Evolutionary conservation across 2,329 filamentous ascomycete genomes (phyloP).

Genomic region (Alternaria ethzedia): DNA sequence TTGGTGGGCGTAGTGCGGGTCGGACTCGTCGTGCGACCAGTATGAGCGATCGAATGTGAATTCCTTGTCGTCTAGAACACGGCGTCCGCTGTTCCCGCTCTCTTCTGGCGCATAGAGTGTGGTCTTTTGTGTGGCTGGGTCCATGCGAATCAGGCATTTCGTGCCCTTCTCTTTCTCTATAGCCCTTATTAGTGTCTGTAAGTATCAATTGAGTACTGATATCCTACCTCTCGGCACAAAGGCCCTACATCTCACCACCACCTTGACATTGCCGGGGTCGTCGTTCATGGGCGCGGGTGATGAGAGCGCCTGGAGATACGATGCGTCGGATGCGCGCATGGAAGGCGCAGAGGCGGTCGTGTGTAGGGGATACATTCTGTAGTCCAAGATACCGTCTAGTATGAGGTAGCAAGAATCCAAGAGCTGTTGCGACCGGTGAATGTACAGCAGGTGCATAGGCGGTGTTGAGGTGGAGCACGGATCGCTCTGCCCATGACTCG

Average conservation of each 20-base stretch:
- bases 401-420: slow-evolving; percentile 29
- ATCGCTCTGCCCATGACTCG: slow-evolving; percentile 29
- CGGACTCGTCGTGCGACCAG: slow-evolving; percentile 85
- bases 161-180: slow-evolving; percentile 81
- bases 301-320: slow-evolving; percentile 21
- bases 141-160: slow-evolving; percentile 89
- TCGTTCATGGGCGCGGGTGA: slow-evolving; percentile 41
- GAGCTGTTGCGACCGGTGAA: slow-evolving; percentile 33
- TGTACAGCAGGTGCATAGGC: slow-evolving; percentile 43
- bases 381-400: slow-evolving; percentile 35
- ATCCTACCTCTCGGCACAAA: slow-evolving; percentile 54
- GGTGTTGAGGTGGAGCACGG: slow-evolving; percentile 20
- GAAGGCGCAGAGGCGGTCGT: slow-evolving; percentile 53
- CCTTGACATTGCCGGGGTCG: slow-evolving; percentile 58
- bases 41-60: slow-evolving; percentile 99
- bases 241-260: slow-evolving; percentile 57
- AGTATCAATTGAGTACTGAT: background rate
- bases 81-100: slow-evolving; percentile 67
- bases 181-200: slow-evolving; percentile 24
- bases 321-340: slow-evolving; percentile 50
- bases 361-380: slow-evolving; percentile 40
- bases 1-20: slow-evolving; percentile 88
- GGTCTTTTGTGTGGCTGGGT: slow-evolving; percentile 83
- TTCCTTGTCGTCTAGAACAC: slow-evolving; percentile 80
- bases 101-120: slow-evolving; percentile 74